phyloP scores from a whole-genome alignment of 495 filamentous ascomycete genomes.

The Cladorrhinum samala region DNA sequence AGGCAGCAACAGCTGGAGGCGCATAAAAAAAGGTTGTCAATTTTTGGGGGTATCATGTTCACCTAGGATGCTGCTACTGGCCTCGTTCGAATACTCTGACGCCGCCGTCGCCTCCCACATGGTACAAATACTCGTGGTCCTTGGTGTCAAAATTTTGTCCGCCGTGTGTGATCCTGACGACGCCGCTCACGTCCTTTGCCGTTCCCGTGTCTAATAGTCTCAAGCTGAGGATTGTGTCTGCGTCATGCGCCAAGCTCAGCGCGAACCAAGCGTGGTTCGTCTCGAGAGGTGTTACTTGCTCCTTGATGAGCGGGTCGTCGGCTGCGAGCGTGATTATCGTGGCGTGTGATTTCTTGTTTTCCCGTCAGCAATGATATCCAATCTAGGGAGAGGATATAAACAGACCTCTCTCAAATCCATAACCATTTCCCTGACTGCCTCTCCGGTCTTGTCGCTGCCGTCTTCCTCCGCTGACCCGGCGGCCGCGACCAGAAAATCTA shows the following conservation, averaged over 20 bases:
- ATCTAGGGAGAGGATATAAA: too few species aligned
- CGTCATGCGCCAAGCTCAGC: conserved; percentile 66
- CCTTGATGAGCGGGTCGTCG: conserved; percentile 60
- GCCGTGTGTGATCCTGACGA: conserved; percentile 67
- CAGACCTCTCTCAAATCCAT: conserved; percentile 50
- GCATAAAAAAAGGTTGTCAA: not conserved
- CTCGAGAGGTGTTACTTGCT: conserved; percentile 57
- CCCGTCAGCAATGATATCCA: not conserved
- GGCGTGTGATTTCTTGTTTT: conserved; percentile 41
- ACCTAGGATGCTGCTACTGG: conserved; percentile 19
- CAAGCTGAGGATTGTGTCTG: conserved; percentile 60
- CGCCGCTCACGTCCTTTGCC: conserved; percentile 86
- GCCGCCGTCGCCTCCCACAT: conserved; percentile 68
- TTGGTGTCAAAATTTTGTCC: conserved; percentile 27
- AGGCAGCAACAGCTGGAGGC: not conserved
- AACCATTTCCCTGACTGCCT: conserved; percentile 37
- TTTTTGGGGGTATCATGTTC: not conserved
- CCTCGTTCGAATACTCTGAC: conserved; percentile 78
- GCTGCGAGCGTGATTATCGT: conserved; percentile 62
- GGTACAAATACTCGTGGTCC: conserved; percentile 74
- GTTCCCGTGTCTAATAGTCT: conserved; percentile 74
- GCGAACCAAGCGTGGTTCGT: conserved; percentile 63
- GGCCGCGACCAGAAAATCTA: conserved; percentile 51
- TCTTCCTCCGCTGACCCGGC: conserved; percentile 13
- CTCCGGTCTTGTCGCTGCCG: conserved; percentile 1